phyloP scores from a whole-genome alignment of 441 rosid species.

The Oxalis stricta region DNA sequence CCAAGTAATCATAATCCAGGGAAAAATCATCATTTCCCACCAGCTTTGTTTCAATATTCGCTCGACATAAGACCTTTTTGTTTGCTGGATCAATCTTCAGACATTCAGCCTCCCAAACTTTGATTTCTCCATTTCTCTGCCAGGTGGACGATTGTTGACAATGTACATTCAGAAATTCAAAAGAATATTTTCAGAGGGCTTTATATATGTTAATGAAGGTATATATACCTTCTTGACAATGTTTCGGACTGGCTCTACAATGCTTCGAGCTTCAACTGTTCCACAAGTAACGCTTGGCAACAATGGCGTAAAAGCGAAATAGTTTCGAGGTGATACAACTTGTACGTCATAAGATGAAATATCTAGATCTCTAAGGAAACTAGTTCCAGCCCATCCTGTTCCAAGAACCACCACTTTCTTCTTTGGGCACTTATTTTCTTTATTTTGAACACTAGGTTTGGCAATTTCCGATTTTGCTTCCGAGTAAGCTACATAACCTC shows the following conservation, averaged over 20 bases:
- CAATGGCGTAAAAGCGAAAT: slow-evolving; percentile 73
- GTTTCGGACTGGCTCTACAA: slow-evolving; percentile 74
- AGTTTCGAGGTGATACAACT: slow-evolving; percentile 83
- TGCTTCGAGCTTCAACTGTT: slow-evolving; percentile 81
- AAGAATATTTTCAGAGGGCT: background rate
- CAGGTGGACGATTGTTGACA: background rate
- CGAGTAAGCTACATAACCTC: slow-evolving; percentile 52
- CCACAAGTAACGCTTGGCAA: slow-evolving; percentile 72
- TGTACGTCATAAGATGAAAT: slow-evolving; percentile 55
- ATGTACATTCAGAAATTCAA: background rate
- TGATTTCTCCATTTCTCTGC: slow-evolving; percentile 63
- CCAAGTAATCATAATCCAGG: slow-evolving; percentile 70
- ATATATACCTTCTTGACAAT: slow-evolving; percentile 78
- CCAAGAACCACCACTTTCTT: slow-evolving; percentile 52
- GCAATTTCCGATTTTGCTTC: slow-evolving; percentile 27
- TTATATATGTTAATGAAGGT: background rate
- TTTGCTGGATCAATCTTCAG: slow-evolving; percentile 60
- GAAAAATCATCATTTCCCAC: slow-evolving; percentile 46
- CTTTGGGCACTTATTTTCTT: slow-evolving; percentile 23
- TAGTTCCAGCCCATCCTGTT: slow-evolving; percentile 63
- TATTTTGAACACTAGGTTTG: slow-evolving; percentile 8
- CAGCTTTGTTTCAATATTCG: slow-evolving; percentile 31
- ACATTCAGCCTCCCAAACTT: slow-evolving; percentile 79
- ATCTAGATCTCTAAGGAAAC: slow-evolving; percentile 73
- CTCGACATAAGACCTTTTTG: slow-evolving; percentile 38